phyloP scores from a whole-genome alignment of 164 flowering plant species.

The grape (Vitis vinifera) region DNA sequence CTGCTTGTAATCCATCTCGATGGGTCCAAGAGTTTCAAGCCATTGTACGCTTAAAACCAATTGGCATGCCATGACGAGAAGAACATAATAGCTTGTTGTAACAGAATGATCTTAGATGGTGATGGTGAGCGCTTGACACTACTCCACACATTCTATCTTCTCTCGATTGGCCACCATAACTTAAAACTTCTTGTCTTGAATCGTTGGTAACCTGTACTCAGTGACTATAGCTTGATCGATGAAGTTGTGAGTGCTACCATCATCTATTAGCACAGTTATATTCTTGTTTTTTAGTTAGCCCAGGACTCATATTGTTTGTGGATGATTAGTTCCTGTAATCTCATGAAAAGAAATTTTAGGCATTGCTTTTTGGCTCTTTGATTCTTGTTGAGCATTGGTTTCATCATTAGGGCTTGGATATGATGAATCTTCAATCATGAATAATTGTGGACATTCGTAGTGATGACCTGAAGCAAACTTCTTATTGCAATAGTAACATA shows the following conservation, averaged over 20 bases:
- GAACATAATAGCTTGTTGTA: neutral
- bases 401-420: too few species aligned
- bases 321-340: neutral
- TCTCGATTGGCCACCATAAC: neutral
- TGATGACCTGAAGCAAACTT: neutral
- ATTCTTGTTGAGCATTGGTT: too few species aligned
- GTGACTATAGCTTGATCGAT: conserved; percentile 4
- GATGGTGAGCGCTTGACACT: conserved; percentile 2
- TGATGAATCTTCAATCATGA: neutral
- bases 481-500: too few species aligned
- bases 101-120: conserved; percentile 3
- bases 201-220: neutral
- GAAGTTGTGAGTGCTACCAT: conserved; percentile 24
- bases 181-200: neutral
- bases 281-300: neutral
- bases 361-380: neutral
- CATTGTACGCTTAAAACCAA: conserved; percentile 4
- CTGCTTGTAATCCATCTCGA: neutral
- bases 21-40: neutral
- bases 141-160: neutral
- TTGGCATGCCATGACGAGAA: neutral
- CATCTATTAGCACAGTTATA: conserved; percentile 2
- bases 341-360: conserved; percentile 14
- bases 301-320: neutral
- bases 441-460: neutral